phyloP scores from a whole-genome alignment of 805 yeast species.

The Nakazawaea siamensis region DNA sequence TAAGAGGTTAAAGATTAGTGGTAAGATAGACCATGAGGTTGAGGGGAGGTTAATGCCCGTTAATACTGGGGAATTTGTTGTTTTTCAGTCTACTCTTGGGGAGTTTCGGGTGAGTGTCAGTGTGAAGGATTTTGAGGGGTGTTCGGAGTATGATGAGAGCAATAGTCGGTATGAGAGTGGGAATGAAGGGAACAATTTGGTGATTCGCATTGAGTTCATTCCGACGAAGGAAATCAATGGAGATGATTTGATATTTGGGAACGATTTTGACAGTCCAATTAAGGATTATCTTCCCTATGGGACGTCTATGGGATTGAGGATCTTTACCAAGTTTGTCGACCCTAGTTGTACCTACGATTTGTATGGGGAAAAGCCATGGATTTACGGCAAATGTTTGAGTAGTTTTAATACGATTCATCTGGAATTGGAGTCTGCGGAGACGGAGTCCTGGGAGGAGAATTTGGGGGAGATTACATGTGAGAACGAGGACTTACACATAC shows the following conservation, averaged over 20 bases:
- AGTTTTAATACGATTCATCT: conserved; percentile 42
- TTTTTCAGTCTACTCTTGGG: conserved; percentile 4
- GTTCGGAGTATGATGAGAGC: conserved; percentile 4
- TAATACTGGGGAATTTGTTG: not conserved
- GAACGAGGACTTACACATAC: conserved; percentile 20
- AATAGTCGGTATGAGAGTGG: conserved; percentile 2
- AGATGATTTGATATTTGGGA: conserved; percentile 54
- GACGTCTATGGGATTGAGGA: conserved; percentile 41
- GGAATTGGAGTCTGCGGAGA: conserved; percentile 13
- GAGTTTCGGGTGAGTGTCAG: conserved; percentile 3
- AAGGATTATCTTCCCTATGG: conserved; percentile 51
- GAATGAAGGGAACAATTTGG: conserved; percentile 11
- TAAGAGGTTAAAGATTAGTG: not conserved
- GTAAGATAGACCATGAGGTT: not conserved
- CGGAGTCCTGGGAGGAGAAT: conserved; percentile 16
- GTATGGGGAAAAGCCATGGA: conserved; percentile 49
- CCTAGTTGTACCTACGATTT: conserved; percentile 60
- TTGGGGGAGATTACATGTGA: conserved; percentile 13
- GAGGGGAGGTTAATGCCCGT: conserved; percentile 6
- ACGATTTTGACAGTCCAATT: conserved; percentile 56
- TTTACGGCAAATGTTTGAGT: conserved; percentile 54
- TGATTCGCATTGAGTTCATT: conserved; percentile 30
- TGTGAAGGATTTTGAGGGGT: conserved; percentile 8
- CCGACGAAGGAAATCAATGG: conserved; percentile 40
- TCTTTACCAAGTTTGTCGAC: conserved; percentile 51